Base-by-base conservation (phyloP, 805 yeast species). In the Wickerhamiella shivajii region DNA sequence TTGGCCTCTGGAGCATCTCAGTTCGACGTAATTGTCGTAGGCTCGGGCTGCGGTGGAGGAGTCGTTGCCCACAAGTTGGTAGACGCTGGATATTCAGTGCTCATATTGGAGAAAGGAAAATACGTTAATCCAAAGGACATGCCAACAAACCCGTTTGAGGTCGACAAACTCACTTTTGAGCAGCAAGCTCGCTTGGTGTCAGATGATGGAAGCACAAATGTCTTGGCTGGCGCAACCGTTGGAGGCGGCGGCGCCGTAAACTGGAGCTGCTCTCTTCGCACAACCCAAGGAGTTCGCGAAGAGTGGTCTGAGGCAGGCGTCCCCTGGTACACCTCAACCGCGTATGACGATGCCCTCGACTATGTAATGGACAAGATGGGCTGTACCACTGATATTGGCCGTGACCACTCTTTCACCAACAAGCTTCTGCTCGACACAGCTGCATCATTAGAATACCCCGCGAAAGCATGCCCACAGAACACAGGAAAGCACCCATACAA, bases 211-310 rank as follows among this genome's bases (percentile, higher is more conserved):
- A 57, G 58, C 28, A 31, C 59, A 10, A 36, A 54, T 8, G 39
- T 66, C 3, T 45, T 67, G 28, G 71, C 74, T 1, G 75, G 74
- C 5, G 42, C 71, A 2, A 66, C 69, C 1, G 63, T 69, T 35
- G 75, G 75, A 5, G 75, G 74, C 10, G 74, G 74, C 5, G 56
- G 69, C 5, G 66, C 74, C 10, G 63, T 69, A 27, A 69, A 69
- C 51, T 69, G 75, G 75, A 61, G 67, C 9, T 73, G 74, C 12
- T 56, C 66, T 37, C 44, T 69, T 35, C 58, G 55, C 24, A 64
- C 74, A 0, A 69, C 69, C 1, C 64, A 61, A 47, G 56, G 57
- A 33, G 67, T 69, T 3, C 59, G 75, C 31, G 51, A 58, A 20
- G 71, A 67, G 43, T 69, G 71, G 71, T 64, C 59, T 24, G 53